Evolutionary conservation across 2,329 filamentous ascomycete genomes (phyloP), one percentile per base, ranked within the genome.

Genomic region (Colletotrichum incanum): DNA sequence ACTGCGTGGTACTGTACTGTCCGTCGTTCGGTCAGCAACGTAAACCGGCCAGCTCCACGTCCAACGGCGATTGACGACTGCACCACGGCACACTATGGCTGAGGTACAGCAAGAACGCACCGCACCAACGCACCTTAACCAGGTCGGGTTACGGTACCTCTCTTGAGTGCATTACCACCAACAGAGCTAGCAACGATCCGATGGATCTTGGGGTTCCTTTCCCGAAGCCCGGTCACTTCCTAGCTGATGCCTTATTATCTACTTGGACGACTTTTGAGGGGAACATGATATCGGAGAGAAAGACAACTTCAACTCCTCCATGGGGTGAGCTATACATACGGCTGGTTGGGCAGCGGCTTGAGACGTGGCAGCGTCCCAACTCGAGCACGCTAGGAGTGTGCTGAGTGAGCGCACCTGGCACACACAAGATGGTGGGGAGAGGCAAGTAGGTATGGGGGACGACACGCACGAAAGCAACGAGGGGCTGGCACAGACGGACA

Each of bases 321-420:
- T 14, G 20, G 28, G 31, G 39, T 49, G 49, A 52, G 34, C 28
- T 28, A 31, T 8, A 16, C 11, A 18, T 20, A 63, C 18, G 11
- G 20, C 43, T 14, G 41, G 16, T 37, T 63, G 39, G 39, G 11
- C 18, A 4, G 47, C 26, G 34, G 28, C 31, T 67, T 20, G 50
- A 43, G 37, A 47, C 11, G 28, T 63, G 34, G 54, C 34, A 45
- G 43, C 26, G 52, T 49, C 54, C 41, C 50, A 56, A 28, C 56
- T 26, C 49, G 23, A 39, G 28, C 45, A 45, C 58, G 20, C 60
- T 50, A 65, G 47, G 39, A 50, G 43, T 37, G 56, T 58, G 68
- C 64, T 67, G 64, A 71, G 56, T 67, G 68, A 71, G 64, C 64
- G 34, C 63, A 43, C 56, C n/a, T 41, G 28, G 47, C 37, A 67